A percentile compares a stretch with the other conserved stretches of the same genome.
Evolutionary conservation across 371 early-diverging fungal species (phyloP).

Genomic region (Amoeboaphelidium protococcarum): DNA sequence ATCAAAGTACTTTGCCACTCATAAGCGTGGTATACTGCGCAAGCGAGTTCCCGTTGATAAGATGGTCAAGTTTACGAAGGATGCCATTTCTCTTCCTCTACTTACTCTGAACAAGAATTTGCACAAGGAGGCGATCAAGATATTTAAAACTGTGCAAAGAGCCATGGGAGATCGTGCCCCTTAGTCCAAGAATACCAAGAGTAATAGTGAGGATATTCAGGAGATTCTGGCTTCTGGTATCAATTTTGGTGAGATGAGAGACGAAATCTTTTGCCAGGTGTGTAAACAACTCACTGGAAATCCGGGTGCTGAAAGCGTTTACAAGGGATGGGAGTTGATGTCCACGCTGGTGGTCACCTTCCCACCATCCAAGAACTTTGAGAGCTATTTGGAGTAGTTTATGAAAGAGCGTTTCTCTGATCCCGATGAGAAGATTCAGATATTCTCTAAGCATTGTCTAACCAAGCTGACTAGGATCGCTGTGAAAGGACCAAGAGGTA

Average conservation of each 20-base stretch:
- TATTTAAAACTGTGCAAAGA: slow-evolving; percentile 54
- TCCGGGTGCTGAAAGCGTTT: slow-evolving; percentile 38
- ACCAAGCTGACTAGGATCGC: slow-evolving; percentile 38
- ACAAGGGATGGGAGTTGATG: slow-evolving; percentile 64
- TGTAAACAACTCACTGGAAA: slow-evolving; percentile 68
- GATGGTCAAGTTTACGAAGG: slow-evolving; percentile 39
- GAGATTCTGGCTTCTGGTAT: slow-evolving; percentile 45
- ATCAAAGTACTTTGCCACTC: slow-evolving; percentile 60
- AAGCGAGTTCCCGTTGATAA: slow-evolving; percentile 60
- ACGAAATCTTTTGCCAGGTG: slow-evolving; percentile 79
- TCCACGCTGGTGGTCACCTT: slow-evolving; percentile 52
- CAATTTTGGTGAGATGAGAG: slow-evolving; percentile 42
- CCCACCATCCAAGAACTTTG: slow-evolving; percentile 69
- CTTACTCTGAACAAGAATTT: slow-evolving; percentile 43
- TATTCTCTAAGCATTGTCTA: slow-evolving; percentile 29
- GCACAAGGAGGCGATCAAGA: slow-evolving; percentile 53
- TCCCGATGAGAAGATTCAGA: slow-evolving; percentile 19
- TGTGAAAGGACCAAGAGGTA: slow-evolving; percentile 47
- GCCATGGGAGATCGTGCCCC: slow-evolving; percentile 46
- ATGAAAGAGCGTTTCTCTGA: slow-evolving; percentile 21
- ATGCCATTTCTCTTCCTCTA: slow-evolving; percentile 44
- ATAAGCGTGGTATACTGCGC: slow-evolving; percentile 51
- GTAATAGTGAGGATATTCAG: slow-evolving; percentile 29
- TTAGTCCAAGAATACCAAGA: slow-evolving; percentile 4
- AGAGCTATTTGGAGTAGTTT: slow-evolving; percentile 51